A percentile compares a stretch with the other conserved stretches of the same genome.
Evolutionary conservation across 2,329 filamentous ascomycete species (phyloP).

Genomic region (Neodidymelliopsis sp.): DNA sequence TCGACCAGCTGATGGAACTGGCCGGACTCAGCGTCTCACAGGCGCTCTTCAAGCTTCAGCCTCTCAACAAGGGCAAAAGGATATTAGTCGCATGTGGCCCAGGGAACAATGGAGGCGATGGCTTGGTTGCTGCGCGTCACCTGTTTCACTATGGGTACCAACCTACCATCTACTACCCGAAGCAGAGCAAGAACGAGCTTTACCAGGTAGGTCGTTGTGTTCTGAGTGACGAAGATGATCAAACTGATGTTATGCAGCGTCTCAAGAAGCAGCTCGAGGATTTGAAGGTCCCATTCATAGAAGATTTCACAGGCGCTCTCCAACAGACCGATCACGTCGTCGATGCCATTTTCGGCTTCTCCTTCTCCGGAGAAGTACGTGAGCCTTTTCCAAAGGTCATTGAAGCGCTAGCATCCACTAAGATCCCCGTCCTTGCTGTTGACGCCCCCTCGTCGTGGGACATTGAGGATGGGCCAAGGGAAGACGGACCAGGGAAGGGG

Average conservation of each 20-base stretch:
- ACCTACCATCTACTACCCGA: slow-evolving; percentile 91
- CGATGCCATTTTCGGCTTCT: slow-evolving; percentile 96
- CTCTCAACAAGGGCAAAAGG: slow-evolving; percentile 71
- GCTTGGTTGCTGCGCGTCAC: slow-evolving; percentile 91
- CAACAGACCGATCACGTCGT: slow-evolving; percentile 78
- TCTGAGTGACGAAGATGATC: neutral
- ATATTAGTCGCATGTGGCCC: slow-evolving; percentile 93
- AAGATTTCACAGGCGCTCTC: slow-evolving; percentile 76
- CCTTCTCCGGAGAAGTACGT: slow-evolving; percentile 89
- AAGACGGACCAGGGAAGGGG: slow-evolving; percentile 75
- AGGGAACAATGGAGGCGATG: slow-evolving; percentile 82
- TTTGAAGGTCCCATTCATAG: slow-evolving; percentile 81
- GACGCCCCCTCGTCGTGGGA: slow-evolving; percentile 96
- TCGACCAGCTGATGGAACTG: slow-evolving; percentile 97
- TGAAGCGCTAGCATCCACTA: slow-evolving; percentile 73
- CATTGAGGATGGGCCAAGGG: slow-evolving; percentile 84
- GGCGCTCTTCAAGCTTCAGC: slow-evolving; percentile 87
- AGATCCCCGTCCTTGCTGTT: slow-evolving; percentile 81
- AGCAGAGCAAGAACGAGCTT: slow-evolving; percentile 86
- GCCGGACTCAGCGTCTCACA: slow-evolving; percentile 93
- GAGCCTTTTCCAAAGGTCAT: slow-evolving; percentile 90
- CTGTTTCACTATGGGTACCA: slow-evolving; percentile 90
- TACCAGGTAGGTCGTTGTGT: slow-evolving; percentile 69
- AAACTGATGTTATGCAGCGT: slow-evolving; percentile 61
- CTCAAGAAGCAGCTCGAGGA: slow-evolving; percentile 84